Evolutionary conservation across 1,284 basidiomycete genomes (phyloP).

Genomic region (Rhodotorula sp.): DNA sequence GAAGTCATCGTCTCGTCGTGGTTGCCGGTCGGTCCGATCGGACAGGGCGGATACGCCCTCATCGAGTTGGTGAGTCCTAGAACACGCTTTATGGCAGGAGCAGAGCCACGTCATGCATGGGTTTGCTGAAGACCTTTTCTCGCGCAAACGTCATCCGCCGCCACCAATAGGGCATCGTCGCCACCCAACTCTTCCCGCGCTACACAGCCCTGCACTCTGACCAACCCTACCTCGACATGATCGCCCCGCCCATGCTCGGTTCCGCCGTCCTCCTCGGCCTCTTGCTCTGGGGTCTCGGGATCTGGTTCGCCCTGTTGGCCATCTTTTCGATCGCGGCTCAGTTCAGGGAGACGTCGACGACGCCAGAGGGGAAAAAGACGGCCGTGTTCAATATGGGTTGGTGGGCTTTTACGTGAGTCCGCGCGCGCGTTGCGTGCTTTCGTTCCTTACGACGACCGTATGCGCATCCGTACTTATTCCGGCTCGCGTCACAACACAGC

Average conservation of each 20-base stretch:
- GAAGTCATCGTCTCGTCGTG: conserved; percentile 44
- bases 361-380: neutral
- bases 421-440: neutral
- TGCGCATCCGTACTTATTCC: neutral
- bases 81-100: too few species aligned
- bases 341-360: conserved; percentile 8
- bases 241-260: conserved; percentile 39
- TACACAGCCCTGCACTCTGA: conserved; percentile 10
- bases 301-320: conserved; percentile 44
- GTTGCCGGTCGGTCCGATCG: conserved; percentile 44
- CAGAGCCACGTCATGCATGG: neutral
- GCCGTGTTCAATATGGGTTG: conserved; percentile 42
- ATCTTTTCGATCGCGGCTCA: conserved; percentile 34
- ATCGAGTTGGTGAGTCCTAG: conserved; percentile 38
- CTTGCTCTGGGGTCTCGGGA: conserved; percentile 43
- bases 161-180: conserved; percentile 31
- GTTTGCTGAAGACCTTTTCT: neutral
- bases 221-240: conserved; percentile 26
- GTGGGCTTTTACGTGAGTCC: conserved; percentile 22
- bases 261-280: conserved; percentile 41
- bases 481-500: neutral
- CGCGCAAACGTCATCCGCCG: neutral
- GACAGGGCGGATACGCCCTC: conserved; percentile 43
- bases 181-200: conserved; percentile 37
- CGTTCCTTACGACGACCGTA: too few species aligned